phyloP scores from a whole-genome alignment of 129 eudicot genomes.

The Deinandra increscens region DNA sequence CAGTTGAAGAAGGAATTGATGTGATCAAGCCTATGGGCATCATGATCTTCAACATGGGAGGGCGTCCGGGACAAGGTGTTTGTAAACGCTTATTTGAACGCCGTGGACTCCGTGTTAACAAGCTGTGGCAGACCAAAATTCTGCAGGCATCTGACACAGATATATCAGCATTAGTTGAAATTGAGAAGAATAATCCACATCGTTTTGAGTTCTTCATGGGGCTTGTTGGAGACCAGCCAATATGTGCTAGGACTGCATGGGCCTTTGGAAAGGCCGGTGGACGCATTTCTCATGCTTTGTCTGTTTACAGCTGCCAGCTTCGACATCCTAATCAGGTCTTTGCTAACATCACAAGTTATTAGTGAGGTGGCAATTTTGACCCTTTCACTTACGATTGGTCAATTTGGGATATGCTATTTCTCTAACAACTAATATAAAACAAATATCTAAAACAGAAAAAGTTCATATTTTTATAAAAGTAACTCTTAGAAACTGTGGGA shows the following conservation, averaged over 20 bases:
- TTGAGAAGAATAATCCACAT: constrained; percentile 91
- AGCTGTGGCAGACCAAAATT: constrained; percentile 95
- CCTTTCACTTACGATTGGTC: neutral
- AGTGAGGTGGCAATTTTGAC: constrained; percentile 11
- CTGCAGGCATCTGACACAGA: constrained; percentile 99
- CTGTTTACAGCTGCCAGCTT: constrained; percentile 92
- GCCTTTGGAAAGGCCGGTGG: constrained; percentile 99
- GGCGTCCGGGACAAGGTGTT: constrained; percentile 98
- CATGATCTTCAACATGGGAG: constrained; percentile 99
- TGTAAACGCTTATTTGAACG: constrained; percentile 95
- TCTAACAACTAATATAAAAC: neutral
- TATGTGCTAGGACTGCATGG: constrained; percentile 99
- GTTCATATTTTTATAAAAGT: neutral
- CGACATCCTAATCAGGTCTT: constrained; percentile 87
- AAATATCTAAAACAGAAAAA: neutral
- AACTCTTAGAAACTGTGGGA: neutral
- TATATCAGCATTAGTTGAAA: constrained; percentile 92
- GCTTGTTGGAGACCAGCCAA: constrained; percentile 92
- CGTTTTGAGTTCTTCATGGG: constrained; percentile 99
- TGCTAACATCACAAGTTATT: neutral
- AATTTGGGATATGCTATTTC: neutral
- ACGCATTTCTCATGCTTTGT: constrained; percentile 89
- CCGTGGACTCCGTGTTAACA: constrained; percentile 86
- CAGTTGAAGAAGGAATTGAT: constrained; percentile 96
- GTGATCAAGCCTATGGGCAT: constrained; percentile 93